These are phyloP conservation scores for Salix purpurea DNA, from an alignment of 345 rosid species.

Conservation along the genomic window DNA sequence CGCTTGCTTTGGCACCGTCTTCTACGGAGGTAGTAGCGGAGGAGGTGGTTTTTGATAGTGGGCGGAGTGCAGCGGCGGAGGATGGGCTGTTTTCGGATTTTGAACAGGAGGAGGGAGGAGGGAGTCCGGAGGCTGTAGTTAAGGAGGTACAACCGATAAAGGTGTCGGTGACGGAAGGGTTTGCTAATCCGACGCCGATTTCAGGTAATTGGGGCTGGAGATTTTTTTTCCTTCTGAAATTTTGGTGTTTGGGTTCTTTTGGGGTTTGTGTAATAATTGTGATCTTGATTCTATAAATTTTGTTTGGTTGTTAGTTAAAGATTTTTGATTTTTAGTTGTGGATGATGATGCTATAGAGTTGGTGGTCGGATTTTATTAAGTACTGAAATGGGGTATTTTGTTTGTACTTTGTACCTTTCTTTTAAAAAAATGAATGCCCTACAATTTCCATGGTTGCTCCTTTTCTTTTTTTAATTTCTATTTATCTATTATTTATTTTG, in stretches of 20 bases:
- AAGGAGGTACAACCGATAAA: slow-evolving; percentile 7
- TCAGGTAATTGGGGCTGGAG: slow-evolving; percentile 33
- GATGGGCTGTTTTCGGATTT: slow-evolving; percentile 71
- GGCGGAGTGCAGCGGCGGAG: slow-evolving; percentile 59
- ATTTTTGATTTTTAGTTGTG: neutral
- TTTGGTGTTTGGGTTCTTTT: neutral
- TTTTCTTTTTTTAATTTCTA: neutral
- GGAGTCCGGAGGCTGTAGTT: slow-evolving; percentile 29
- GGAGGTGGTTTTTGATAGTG: slow-evolving; percentile 35
- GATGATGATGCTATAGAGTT: neutral
- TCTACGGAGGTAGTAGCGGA: neutral
- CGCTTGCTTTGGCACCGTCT: slow-evolving; percentile 10
- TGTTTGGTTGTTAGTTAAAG: neutral
- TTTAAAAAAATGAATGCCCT: neutral
- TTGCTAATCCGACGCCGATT: slow-evolving; percentile 40
- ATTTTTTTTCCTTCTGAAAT: neutral
- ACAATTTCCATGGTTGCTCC: neutral
- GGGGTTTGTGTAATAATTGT: slow-evolving; percentile 3
- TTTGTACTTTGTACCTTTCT: too few species aligned
- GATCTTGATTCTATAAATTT: neutral
- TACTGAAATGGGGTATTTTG: neutral
- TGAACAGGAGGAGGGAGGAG: slow-evolving; percentile 54
- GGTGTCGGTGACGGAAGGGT: slow-evolving; percentile 18
- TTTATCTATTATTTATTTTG: neutral
- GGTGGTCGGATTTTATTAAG: slow-evolving; percentile 1